These are phyloP conservation scores for Spergularia bocconei DNA, from an alignment of 148 eudicot species.

Conservation along the genomic window DNA sequence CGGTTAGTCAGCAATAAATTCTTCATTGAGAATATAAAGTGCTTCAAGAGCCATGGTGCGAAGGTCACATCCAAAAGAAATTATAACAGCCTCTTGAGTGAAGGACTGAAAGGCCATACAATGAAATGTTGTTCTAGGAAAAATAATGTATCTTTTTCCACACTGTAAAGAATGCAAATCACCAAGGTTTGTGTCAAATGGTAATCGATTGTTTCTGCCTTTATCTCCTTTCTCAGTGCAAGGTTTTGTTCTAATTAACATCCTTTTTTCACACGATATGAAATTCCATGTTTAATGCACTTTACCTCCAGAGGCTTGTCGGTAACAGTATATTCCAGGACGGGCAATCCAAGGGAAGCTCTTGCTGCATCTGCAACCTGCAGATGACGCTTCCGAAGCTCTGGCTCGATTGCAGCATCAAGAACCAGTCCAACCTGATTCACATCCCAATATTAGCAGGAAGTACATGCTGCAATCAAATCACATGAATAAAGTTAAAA, in stretches of 20 bases:
- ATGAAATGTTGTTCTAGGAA: too few species aligned
- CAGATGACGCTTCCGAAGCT: slow-evolving; percentile 68
- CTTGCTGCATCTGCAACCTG: slow-evolving; percentile 91
- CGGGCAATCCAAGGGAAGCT: slow-evolving; percentile 96
- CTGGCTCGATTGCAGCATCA: slow-evolving; percentile 87
- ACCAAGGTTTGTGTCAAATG: neutral
- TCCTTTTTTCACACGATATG: neutral
- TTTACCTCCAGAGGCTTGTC: slow-evolving; percentile 70
- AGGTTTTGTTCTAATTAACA: neutral
- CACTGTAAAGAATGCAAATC: too few species aligned
- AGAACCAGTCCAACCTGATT: slow-evolving; percentile 81
- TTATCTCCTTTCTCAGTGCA: neutral
- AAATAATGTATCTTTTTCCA: too few species aligned
- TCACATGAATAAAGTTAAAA: neutral
- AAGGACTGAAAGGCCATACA: too few species aligned
- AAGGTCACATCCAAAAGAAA: too few species aligned
- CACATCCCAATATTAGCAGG: slow-evolving; percentile 22
- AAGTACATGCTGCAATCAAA: slow-evolving; percentile 16
- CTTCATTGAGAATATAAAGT: too few species aligned
- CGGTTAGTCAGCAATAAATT: too few species aligned
- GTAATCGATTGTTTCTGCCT: neutral
- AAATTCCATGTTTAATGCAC: neutral
- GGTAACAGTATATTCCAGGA: slow-evolving; percentile 70
- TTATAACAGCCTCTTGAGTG: too few species aligned
- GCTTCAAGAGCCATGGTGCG: too few species aligned